Percentiles rank a stretch among this genome's conserved stretches.
These are phyloP conservation scores for Gentiana macrophylla DNA, from an alignment of 257 asterid species.

Conservation along the genomic window DNA sequence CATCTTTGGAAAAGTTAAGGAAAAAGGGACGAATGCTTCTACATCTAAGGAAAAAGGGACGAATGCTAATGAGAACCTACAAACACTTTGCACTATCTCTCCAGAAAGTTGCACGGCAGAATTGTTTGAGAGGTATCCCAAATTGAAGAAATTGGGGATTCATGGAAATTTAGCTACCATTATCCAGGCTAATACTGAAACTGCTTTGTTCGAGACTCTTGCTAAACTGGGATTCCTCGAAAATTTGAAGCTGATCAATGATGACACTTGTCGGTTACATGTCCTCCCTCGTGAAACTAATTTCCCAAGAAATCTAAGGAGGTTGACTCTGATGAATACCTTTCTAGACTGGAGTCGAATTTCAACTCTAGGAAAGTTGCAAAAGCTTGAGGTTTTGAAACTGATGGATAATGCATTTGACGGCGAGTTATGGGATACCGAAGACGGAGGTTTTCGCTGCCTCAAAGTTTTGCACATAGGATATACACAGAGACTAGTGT, in stretches of 20 bases:
- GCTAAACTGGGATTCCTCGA: slow-evolving; percentile 5
- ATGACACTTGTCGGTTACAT: slow-evolving; percentile 5
- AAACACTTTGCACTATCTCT: slow-evolving; percentile 14
- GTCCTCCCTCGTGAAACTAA: slow-evolving; percentile 2
- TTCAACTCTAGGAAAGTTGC: slow-evolving; percentile 19
- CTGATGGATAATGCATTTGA: slow-evolving; percentile 9
- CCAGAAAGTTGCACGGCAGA: slow-evolving; percentile 20
- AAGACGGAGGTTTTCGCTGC: slow-evolving; percentile 10
- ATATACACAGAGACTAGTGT: slow-evolving; percentile 6
- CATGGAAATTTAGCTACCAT: slow-evolving; percentile 8
- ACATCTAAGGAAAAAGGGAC: slow-evolving; percentile 14
- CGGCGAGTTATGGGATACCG: slow-evolving; percentile 13
- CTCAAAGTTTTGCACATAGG: slow-evolving; percentile 14
- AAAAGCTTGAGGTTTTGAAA: slow-evolving; percentile 19
- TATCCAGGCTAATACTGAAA: slow-evolving; percentile 13
- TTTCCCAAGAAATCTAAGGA: slow-evolving; percentile 13
- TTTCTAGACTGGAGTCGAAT: slow-evolving; percentile 26
- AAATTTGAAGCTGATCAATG: slow-evolving; percentile 18
- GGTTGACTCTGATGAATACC: slow-evolving; percentile 12
- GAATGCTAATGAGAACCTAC: background rate
- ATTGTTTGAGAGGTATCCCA: slow-evolving; percentile 16
- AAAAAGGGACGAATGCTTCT: too few relatives aligned
- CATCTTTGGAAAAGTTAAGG: slow-evolving; percentile 4
- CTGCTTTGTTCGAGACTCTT: slow-evolving; percentile 11
- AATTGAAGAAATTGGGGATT: slow-evolving; percentile 14